phyloP scores from a whole-genome alignment of 495 filamentous ascomycete genomes.

The Pyronema domesticum region DNA sequence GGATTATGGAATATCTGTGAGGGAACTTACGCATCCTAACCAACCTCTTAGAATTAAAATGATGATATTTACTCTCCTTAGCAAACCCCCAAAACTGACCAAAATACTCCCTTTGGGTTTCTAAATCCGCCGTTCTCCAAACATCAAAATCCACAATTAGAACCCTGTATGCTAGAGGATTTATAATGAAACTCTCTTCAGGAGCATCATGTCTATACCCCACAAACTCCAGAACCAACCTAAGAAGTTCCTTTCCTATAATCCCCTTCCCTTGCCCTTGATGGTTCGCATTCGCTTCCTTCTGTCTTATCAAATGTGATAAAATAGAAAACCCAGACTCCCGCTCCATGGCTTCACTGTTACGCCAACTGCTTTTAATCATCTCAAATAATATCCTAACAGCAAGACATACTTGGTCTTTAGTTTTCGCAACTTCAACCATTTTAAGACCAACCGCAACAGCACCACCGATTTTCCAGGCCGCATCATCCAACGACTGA shows the following conservation, averaged over 20 bases:
- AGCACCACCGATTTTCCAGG: slow-evolving; percentile 79
- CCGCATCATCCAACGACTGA: slow-evolving; percentile 72
- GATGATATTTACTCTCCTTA: slow-evolving; percentile 66
- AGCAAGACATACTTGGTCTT: slow-evolving; percentile 50
- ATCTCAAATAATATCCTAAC: slow-evolving; percentile 69
- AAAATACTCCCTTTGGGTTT: slow-evolving; percentile 75
- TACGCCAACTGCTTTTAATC: slow-evolving; percentile 79
- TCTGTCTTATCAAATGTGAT: slow-evolving; percentile 32
- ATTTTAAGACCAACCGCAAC: slow-evolving; percentile 68
- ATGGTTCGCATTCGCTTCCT: no score
- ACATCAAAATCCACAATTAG: slow-evolving; percentile 80
- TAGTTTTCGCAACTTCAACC: slow-evolving; percentile 53
- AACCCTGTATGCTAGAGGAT: slow-evolving; percentile 81
- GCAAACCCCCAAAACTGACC: slow-evolving; percentile 75
- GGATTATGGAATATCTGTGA: neutral
- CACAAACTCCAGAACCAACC: slow-evolving; percentile 63
- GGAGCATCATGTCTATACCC: slow-evolving; percentile 64
- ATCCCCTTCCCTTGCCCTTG: slow-evolving; percentile 1
- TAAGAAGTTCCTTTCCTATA: slow-evolving; percentile 40
- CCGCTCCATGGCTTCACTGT: slow-evolving; percentile 94
- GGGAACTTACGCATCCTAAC: slow-evolving; percentile 67
- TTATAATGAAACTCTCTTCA: slow-evolving; percentile 59
- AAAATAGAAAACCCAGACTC: slow-evolving; percentile 90
- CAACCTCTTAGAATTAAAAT: slow-evolving; percentile 75
- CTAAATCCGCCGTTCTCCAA: slow-evolving; percentile 59